Conservation (phyloP, 805 yeast genomes). For the Candida awuae region DNA sequence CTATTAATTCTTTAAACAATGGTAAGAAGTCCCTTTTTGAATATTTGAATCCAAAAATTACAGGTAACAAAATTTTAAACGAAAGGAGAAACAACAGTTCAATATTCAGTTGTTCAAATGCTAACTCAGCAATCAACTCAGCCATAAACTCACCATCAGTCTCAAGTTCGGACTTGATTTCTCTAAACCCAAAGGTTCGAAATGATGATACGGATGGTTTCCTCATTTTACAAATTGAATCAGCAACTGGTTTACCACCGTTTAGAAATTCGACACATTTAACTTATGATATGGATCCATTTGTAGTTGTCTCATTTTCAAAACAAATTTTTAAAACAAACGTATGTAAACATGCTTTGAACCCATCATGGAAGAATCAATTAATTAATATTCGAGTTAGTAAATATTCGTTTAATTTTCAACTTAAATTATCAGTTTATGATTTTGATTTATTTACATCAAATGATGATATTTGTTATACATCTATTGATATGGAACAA, state of each 20-base stretch:
- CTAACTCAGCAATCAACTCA: too few species aligned
- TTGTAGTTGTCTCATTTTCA: constrained; percentile 86
- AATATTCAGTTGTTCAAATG: too few species aligned
- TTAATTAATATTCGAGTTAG: constrained; percentile 70
- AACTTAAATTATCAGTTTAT: constrained; percentile 62
- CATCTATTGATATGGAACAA: constrained; percentile 45
- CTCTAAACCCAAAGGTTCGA: constrained; percentile 2
- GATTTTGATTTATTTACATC: constrained; percentile 80
- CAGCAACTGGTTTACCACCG: constrained; percentile 75
- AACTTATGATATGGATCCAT: constrained; percentile 94
- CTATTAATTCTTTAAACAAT: too few species aligned
- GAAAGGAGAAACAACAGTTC: too few species aligned
- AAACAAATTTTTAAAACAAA: constrained; percentile 80
- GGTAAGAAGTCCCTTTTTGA: too few species aligned
- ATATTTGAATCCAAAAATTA: too few species aligned
- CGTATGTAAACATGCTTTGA: constrained; percentile 71
- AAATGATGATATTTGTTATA: constrained; percentile 74
- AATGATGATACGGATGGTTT: constrained; percentile 45
- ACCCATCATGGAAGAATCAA: constrained; percentile 71
- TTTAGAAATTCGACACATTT: constrained; percentile 59
- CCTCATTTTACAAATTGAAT: constrained; percentile 63
- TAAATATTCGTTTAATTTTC: constrained; percentile 55
- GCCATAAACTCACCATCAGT: not conserved
- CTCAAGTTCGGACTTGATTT: not conserved
- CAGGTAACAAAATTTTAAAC: too few species aligned